A percentile compares a stretch with the other conserved stretches of the same genome.
Evolutionary conservation across 116 monocot species (phyloP).

Genomic region (Trichopus zeylanicus): DNA sequence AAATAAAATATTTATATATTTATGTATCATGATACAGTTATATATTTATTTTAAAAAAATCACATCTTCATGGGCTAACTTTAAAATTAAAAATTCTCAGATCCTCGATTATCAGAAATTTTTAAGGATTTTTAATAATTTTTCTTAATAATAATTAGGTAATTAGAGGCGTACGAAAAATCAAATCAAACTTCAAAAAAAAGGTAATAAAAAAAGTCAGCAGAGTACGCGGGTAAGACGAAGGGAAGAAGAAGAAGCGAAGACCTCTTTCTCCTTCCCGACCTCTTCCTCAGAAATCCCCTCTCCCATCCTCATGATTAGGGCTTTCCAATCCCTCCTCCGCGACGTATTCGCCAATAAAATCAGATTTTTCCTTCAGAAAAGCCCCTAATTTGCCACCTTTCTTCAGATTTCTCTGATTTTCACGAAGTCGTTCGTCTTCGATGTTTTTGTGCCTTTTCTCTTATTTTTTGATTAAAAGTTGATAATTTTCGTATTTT

Average conservation of each 20-base stretch:
- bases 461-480: background rate
- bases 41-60: too few species aligned
- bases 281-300: background rate
- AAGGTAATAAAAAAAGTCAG: constrained; percentile 1
- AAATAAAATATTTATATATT: too few species aligned
- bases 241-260: background rate
- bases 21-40: too few species aligned
- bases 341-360: background rate
- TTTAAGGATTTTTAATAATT: too few species aligned
- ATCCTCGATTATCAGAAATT: too few species aligned
- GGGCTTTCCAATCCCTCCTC: background rate
- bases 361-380: background rate
- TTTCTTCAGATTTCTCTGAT: background rate
- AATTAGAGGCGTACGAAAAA: too few species aligned
- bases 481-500: too few species aligned
- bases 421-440: background rate
- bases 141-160: too few species aligned
- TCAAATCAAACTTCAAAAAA: background rate
- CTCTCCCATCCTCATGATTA: background rate
- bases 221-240: constrained; percentile 4
- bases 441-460: background rate
- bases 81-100: too few species aligned
- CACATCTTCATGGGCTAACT: too few species aligned
- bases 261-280: background rate
- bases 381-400: background rate